phyloP scores from a whole-genome alignment of 345 rosid genomes.

The Populus tremula region DNA sequence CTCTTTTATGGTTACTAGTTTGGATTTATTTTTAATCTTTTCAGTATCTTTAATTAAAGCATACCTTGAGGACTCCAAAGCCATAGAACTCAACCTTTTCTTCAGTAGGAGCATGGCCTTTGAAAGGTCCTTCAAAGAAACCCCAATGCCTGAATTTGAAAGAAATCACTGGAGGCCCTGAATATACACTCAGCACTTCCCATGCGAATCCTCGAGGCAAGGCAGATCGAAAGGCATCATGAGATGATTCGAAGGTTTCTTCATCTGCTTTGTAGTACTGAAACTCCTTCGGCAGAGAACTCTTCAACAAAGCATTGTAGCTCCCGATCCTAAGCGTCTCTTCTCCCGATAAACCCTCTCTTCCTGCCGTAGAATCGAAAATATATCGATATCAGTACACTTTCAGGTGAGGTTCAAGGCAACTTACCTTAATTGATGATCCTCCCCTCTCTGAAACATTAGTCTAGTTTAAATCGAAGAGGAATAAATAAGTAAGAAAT shows the following conservation, averaged over 20 bases:
- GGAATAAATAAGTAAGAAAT: too few relatives aligned
- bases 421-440: neutral
- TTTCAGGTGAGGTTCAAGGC: neutral
- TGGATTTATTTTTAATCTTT: neutral
- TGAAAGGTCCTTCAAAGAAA: slow-evolving; percentile 68
- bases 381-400: neutral
- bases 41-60: neutral
- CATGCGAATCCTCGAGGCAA: slow-evolving; percentile 86
- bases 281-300: slow-evolving; percentile 52
- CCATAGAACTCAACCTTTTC: slow-evolving; percentile 61
- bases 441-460: neutral
- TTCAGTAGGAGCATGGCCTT: slow-evolving; percentile 70
- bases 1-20: neutral
- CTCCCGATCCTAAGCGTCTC: slow-evolving; percentile 60
- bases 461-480: neutral
- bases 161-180: slow-evolving; percentile 69
- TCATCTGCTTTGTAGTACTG: slow-evolving; percentile 62
- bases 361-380: slow-evolving; percentile 34
- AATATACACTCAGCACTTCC: slow-evolving; percentile 63
- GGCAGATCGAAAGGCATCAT: slow-evolving; percentile 55
- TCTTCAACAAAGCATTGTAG: slow-evolving; percentile 68
- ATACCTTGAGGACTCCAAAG: slow-evolving; percentile 64
- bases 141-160: slow-evolving; percentile 92
- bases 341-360: slow-evolving; percentile 66
- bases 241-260: slow-evolving; percentile 77